Percentiles rank a stretch among this genome's conserved stretches.
Conservation (phyloP, 2,329 filamentous ascomycete genomes). For the Aureobasidium sp. region DNA sequence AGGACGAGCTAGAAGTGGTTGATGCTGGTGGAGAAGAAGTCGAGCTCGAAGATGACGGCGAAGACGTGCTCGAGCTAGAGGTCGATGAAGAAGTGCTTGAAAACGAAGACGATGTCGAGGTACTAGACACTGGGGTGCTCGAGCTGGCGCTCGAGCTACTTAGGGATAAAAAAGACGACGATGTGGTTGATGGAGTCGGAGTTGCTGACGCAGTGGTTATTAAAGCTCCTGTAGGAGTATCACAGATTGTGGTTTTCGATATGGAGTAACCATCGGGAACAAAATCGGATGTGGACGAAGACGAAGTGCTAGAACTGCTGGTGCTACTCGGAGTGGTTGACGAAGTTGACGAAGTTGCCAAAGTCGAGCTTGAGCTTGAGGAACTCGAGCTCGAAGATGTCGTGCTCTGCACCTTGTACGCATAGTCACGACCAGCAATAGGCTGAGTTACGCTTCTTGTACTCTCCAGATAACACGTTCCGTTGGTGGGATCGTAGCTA, state of each 20-base stretch:
- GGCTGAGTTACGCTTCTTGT: neutral
- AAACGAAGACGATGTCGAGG: neutral
- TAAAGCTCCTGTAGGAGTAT: neutral
- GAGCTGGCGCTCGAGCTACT: constrained; percentile 4
- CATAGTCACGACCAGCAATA: neutral
- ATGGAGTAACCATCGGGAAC: constrained; percentile 1
- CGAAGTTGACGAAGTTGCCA: neutral
- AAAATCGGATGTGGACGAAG: neutral
- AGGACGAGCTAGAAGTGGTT: neutral
- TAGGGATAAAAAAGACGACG: neutral
- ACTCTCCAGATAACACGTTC: neutral
- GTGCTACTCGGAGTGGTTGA: neutral
- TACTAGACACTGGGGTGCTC: neutral
- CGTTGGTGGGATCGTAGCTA: neutral
- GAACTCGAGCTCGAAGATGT: neutral
- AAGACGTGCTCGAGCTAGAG: neutral
- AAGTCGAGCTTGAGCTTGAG: too few species aligned
- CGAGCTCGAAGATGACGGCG: neutral
- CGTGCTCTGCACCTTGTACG: neutral
- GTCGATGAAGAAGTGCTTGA: neutral
- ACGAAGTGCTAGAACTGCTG: neutral
- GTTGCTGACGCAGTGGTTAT: neutral
- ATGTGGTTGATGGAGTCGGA: neutral
- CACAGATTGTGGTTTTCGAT: neutral
- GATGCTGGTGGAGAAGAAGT: neutral